Percentiles rank a stretch among this genome's conserved stretches.
Conservation (phyloP, 805 yeast species). For the Saccharomycopsis babjevae region DNA sequence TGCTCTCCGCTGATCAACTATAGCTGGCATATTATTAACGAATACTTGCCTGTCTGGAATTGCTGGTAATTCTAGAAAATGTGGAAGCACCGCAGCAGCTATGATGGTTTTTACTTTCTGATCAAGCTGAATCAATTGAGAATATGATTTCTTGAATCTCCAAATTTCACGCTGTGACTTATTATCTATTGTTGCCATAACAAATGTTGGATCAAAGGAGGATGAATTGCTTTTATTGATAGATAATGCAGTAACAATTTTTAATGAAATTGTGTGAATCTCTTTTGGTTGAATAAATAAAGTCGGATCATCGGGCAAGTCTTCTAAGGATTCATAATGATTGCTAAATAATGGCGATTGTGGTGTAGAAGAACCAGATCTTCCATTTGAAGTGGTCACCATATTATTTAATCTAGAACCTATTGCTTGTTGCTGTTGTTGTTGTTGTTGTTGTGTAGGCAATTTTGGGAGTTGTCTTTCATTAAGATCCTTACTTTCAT, state of each 20-base stretch:
- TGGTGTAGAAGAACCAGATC: slow-evolving; percentile 13
- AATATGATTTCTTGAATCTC: slow-evolving; percentile 55
- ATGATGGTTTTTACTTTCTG: slow-evolving; percentile 29
- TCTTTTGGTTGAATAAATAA: slow-evolving; percentile 53
- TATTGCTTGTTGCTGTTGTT: neutral
- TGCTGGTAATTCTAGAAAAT: slow-evolving; percentile 45
- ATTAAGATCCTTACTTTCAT: neutral
- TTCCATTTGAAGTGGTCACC: neutral
- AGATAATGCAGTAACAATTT: slow-evolving; percentile 39
- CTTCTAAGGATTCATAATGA: neutral
- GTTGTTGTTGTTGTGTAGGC: neutral
- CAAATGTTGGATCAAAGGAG: slow-evolving; percentile 47
- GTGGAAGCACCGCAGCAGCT: slow-evolving; percentile 27
- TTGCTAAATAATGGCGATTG: slow-evolving; percentile 1
- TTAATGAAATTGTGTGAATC: slow-evolving; percentile 39
- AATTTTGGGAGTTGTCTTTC: neutral
- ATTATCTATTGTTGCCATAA: slow-evolving; percentile 55
- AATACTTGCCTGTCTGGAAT: slow-evolving; percentile 59
- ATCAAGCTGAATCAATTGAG: slow-evolving; percentile 55
- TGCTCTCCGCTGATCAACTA: slow-evolving; percentile 51
- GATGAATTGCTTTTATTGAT: slow-evolving; percentile 30
- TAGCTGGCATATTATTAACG: slow-evolving; percentile 47
- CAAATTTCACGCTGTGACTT: slow-evolving; percentile 59
- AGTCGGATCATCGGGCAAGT: slow-evolving; percentile 31
- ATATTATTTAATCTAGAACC: neutral